Base-by-base conservation (phyloP, 2,329 filamentous ascomycete genomes). In the Aspergillus unguis region DNA sequence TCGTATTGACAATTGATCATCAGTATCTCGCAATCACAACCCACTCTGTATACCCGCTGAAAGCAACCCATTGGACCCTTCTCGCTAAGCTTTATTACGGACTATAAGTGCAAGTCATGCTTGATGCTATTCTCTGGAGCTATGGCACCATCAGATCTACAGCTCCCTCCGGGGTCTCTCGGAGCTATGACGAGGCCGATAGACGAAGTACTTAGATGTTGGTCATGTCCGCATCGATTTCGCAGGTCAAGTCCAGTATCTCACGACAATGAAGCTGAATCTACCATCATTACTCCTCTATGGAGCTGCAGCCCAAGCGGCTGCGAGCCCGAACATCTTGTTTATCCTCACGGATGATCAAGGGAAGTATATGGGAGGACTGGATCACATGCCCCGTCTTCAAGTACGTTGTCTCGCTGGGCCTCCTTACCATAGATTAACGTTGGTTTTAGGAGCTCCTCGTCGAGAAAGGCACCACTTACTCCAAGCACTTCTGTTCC, bases 261-360 rank as follows among this genome's bases (percentile, higher is more conserved):
- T n/a, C 6, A 17, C 17, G n/a, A 41, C 7, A 27, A 50, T 50
- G 47, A 31, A 25, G 31, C 6, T 28, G 9, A 25, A 4, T 43
- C 32, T 50, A 8, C 10, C 25, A 4, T 36, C 26, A 28, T 36
- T 43, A 31, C 29, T 43, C 38, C 38, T 50, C 23, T 50, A 40
- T 38, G 27, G 47, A 23, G 9, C 43, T 31, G 27, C 38, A 23
- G 9, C 43, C 25, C n/a, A 26, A 23, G 31, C 32, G 11, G 47
- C 38, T 4, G 38, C 37, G 23, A 31, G 23, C 25, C 72, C 77
- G 0, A 87, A 86, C 56, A 80, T 87, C 43, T 70, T 87, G 29
- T 84, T 87, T 63, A 82, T 87, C 55, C 69, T 87, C 41, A 84
- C 82, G 0, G 85, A 87, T 57, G 85, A 87, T 57, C 84, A 87